Evolutionary conservation across 768 basidiomycete species (phyloP).

Genomic region (Serendipita sp.): DNA sequence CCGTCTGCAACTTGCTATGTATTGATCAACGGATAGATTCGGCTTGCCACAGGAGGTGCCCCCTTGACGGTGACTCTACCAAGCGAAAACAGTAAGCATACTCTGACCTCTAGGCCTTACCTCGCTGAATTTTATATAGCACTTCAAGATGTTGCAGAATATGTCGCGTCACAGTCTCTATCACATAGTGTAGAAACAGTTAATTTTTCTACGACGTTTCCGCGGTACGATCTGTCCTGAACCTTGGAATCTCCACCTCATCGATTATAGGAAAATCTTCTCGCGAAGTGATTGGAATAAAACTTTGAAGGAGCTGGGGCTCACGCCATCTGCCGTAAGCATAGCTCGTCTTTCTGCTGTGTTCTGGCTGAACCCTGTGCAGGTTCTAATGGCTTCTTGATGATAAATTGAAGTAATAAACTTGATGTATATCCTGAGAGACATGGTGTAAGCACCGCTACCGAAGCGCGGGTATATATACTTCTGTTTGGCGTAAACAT

Average conservation of each 20-base stretch:
- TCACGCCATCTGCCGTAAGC: constrained; percentile 77
- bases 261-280: constrained; percentile 53
- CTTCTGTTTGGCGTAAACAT: not conserved
- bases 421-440: too few relatives aligned
- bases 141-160: constrained; percentile 75
- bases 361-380: too few relatives aligned
- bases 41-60: constrained; percentile 62
- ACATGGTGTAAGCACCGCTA: too few relatives aligned
- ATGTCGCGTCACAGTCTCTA: constrained; percentile 56
- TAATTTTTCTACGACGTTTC: constrained; percentile 65
- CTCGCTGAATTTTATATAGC: constrained; percentile 27
- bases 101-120: not conserved
- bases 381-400: too few relatives aligned
- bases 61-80: constrained; percentile 67
- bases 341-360: too few relatives aligned
- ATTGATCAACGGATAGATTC: constrained; percentile 32
- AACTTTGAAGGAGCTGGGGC: constrained; percentile 63
- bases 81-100: constrained; percentile 59
- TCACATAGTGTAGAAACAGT: constrained; percentile 62
- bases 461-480: not conserved
- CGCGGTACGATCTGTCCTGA: constrained; percentile 36
- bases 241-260: not conserved
- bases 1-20: not conserved
- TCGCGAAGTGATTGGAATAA: constrained; percentile 55
- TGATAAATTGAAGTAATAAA: too few relatives aligned